Percentiles rank a stretch among this genome's conserved stretches.
These are phyloP conservation scores for Nectriaceae sp. DNA, from an alignment of 2,329 filamentous ascomycete genomes.

Conservation along the genomic window DNA sequence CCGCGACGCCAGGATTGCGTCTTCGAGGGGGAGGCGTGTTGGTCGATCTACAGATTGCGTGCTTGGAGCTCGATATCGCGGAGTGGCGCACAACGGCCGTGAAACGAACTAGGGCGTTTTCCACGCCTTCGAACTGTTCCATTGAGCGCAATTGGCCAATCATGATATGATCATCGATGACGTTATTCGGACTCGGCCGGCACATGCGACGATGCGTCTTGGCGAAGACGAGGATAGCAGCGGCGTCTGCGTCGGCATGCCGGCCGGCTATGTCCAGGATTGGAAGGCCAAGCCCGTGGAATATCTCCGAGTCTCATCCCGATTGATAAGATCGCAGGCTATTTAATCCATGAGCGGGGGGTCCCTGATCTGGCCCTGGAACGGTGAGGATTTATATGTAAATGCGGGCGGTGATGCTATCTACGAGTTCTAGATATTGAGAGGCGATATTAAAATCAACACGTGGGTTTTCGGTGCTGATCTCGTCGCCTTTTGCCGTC, in stretches of 20 bases:
- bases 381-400: too few relatives aligned
- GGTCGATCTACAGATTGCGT: constrained; percentile 26
- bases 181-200: background rate
- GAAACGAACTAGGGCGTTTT: constrained; percentile 3
- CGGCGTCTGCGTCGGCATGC: background rate
- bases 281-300: background rate
- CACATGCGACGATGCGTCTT: background rate
- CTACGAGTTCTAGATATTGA: too few relatives aligned
- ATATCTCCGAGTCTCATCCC: background rate
- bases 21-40: constrained; percentile 18
- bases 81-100: constrained; percentile 20
- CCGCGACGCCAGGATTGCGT: constrained; percentile 24
- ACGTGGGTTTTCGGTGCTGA: background rate
- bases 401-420: too few relatives aligned
- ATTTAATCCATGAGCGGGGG: too few relatives aligned
- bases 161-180: background rate
- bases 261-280: background rate
- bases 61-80: constrained; percentile 27
- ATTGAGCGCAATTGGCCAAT: too few relatives aligned
- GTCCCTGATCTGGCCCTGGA: too few relatives aligned
- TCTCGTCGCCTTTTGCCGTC: background rate
- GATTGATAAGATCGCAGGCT: too few relatives aligned
- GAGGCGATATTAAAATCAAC: background rate
- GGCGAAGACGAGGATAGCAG: background rate
- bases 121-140: background rate